These are phyloP conservation scores for Neurospora sp. DNA, from an alignment of 495 filamentous ascomycete genomes.

Conservation along the genomic window DNA sequence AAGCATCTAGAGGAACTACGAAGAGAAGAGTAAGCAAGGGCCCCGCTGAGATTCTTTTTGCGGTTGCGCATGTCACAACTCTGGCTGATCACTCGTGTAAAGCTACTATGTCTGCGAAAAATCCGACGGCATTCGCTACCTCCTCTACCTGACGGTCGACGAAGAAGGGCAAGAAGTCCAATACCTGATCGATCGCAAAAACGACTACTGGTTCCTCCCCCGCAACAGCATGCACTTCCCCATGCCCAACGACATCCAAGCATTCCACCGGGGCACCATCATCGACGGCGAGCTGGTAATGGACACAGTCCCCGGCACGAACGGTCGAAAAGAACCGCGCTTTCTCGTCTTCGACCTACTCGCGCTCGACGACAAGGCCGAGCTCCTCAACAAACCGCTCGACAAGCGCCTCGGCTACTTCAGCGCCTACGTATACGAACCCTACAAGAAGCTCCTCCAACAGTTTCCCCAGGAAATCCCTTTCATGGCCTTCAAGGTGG, in stretches of 20 bases:
- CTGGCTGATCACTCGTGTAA: background rate
- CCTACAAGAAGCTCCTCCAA: conserved; percentile 62
- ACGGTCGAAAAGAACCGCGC: conserved; percentile 56
- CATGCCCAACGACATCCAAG: conserved; percentile 44
- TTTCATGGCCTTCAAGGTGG: conserved; percentile 66
- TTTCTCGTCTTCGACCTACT: conserved; percentile 93
- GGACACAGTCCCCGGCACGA: conserved; percentile 44
- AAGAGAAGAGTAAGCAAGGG: conserved; percentile 49
- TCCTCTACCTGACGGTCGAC: conserved; percentile 69
- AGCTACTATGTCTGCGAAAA: conserved; percentile 98
- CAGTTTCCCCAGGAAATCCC: conserved; percentile 57
- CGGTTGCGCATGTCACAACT: background rate
- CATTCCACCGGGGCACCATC: conserved; percentile 70
- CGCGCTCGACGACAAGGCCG: conserved; percentile 60
- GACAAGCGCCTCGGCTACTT: conserved; percentile 87
- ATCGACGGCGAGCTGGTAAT: conserved; percentile 90
- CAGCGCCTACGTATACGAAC: conserved; percentile 64
- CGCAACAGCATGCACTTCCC: conserved; percentile 77
- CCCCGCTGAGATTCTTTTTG: conserved; percentile 1
- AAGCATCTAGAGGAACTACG: conserved; percentile 70
- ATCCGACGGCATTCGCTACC: conserved; percentile 88
- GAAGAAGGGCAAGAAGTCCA: conserved; percentile 44
- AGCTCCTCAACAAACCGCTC: conserved; percentile 63
- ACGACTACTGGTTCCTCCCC: conserved; percentile 73
- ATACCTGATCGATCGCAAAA: conserved; percentile 93